Evolutionary conservation across 2,329 filamentous ascomycete species (phyloP).

Genomic region (Xylariaceae sp.): DNA sequence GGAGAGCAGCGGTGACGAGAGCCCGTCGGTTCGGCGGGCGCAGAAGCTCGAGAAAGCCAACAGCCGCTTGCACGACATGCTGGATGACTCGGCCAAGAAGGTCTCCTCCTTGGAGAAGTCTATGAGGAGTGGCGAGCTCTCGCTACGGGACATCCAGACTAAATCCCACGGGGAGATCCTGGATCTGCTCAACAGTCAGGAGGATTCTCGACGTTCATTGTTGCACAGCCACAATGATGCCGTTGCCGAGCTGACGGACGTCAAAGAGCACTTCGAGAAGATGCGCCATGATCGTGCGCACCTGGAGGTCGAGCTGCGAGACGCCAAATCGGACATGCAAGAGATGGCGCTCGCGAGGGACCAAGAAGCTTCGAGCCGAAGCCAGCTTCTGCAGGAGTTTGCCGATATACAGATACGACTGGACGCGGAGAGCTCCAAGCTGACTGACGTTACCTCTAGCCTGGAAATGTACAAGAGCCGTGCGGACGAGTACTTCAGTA

Average conservation of each 20-base stretch:
- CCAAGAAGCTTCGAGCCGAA: slow-evolving; percentile 80
- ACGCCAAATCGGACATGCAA: slow-evolving; percentile 73
- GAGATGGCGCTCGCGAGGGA: slow-evolving; percentile 73
- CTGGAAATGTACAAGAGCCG: slow-evolving; percentile 84
- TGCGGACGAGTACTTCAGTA: slow-evolving; percentile 93
- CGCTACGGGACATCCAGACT: slow-evolving; percentile 82
- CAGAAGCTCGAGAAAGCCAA: slow-evolving; percentile 92
- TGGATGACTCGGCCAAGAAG: slow-evolving; percentile 90
- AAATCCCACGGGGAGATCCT: slow-evolving; percentile 92
- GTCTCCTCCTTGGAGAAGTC: slow-evolving; percentile 82
- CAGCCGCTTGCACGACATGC: slow-evolving; percentile 82
- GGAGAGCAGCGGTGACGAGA: slow-evolving; percentile 62
- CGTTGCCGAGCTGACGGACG: slow-evolving; percentile 75
- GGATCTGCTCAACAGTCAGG: slow-evolving; percentile 86
- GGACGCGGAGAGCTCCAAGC: slow-evolving; percentile 79
- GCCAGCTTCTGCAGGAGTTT: slow-evolving; percentile 84
- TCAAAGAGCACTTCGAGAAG: slow-evolving; percentile 80
- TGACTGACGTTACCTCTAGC: slow-evolving; percentile 76
- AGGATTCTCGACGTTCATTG: slow-evolving; percentile 75
- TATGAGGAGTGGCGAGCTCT: slow-evolving; percentile 79
- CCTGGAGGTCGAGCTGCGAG: slow-evolving; percentile 79
- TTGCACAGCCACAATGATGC: slow-evolving; percentile 80
- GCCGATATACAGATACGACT: slow-evolving; percentile 88
- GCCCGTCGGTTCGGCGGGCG: slow-evolving; percentile 70
- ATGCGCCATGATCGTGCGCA: slow-evolving; percentile 73